A percentile compares a stretch with the other conserved stretches of the same genome.
Evolutionary conservation across 1,284 basidiomycete genomes (phyloP).

Genomic region (Porodaedalea pini): DNA sequence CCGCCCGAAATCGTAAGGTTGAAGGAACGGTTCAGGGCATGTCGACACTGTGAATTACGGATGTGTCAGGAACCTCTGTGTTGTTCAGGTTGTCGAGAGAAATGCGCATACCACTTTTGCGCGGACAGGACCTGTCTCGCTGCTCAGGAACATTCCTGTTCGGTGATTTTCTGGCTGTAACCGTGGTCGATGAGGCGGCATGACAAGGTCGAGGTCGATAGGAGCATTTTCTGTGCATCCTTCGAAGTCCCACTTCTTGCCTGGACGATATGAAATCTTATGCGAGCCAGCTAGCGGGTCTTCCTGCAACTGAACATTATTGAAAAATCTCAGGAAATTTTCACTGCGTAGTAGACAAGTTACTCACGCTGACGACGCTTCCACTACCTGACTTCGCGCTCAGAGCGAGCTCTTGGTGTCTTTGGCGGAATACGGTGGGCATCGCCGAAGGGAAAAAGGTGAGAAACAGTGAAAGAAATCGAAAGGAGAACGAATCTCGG

Average conservation of each 20-base stretch:
- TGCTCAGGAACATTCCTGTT: conserved; percentile 61
- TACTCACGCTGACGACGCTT: conserved; percentile 5
- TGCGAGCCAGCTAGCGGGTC: conserved; percentile 39
- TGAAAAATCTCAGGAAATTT: too few relatives aligned
- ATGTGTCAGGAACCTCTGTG: neutral
- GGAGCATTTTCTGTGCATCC: conserved; percentile 47
- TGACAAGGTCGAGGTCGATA: conserved; percentile 60
- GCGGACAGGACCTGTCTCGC: conserved; percentile 51
- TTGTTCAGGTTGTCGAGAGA: neutral
- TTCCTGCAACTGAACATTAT: conserved; percentile 13
- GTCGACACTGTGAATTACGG: conserved; percentile 51
- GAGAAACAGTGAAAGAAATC: neutral
- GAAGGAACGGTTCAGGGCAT: conserved; percentile 57
- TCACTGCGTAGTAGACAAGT: neutral
- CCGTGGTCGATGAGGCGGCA: conserved; percentile 72
- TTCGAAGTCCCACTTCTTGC: conserved; percentile 60
- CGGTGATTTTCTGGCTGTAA: conserved; percentile 66
- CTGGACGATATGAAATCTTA: conserved; percentile 53
- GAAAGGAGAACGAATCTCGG: neutral
- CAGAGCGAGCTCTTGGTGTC: neutral
- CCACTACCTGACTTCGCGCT: neutral
- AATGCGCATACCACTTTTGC: conserved; percentile 57
- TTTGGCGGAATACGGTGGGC: conserved; percentile 5
- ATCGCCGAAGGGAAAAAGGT: neutral
- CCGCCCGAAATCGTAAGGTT: conserved; percentile 57